Evolutionary conservation across 1,284 basidiomycete genomes (phyloP).

Genomic region (Cystobasidiaceae sp.): DNA sequence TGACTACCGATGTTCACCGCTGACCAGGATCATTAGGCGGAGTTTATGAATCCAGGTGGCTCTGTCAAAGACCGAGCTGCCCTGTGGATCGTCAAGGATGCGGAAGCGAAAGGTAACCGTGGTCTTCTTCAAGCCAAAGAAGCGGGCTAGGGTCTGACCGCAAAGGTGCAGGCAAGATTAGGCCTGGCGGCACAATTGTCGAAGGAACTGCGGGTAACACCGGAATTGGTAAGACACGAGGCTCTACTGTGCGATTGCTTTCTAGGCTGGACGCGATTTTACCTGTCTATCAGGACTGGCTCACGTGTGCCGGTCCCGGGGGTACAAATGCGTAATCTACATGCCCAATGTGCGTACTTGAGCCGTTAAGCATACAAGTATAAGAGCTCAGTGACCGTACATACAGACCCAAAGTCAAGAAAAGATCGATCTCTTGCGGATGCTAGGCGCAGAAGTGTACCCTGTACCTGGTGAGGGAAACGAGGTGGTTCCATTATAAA

Average conservation of each 20-base stretch:
- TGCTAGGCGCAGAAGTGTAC: slow-evolving; percentile 94
- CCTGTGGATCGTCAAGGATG: slow-evolving; percentile 79
- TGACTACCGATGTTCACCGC: not conserved
- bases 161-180: slow-evolving; percentile 56
- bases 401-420: slow-evolving; percentile 73
- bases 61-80: slow-evolving; percentile 98
- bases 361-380: not conserved
- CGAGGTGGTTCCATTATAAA: not conserved
- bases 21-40: slow-evolving; percentile 57
- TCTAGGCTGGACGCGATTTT: not conserved
- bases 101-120: slow-evolving; percentile 66
- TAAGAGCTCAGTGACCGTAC: not conserved
- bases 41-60: slow-evolving; percentile 98
- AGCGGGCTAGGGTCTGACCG: not conserved
- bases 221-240: slow-evolving; percentile 59
- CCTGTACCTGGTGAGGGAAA: slow-evolving; percentile 64
- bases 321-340: slow-evolving; percentile 99
- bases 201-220: slow-evolving; percentile 99
- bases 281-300: slow-evolving; percentile 35
- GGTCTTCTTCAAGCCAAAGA: not conserved
- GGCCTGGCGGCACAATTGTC: slow-evolving; percentile 88
- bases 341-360: slow-evolving; percentile 75
- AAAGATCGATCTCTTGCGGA: slow-evolving; percentile 92
- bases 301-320: slow-evolving; percentile 76
- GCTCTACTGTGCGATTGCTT: not conserved